Evolutionary conservation across 2,329 filamentous ascomycete species (phyloP).

Genomic region (Metarhizium sp.): DNA sequence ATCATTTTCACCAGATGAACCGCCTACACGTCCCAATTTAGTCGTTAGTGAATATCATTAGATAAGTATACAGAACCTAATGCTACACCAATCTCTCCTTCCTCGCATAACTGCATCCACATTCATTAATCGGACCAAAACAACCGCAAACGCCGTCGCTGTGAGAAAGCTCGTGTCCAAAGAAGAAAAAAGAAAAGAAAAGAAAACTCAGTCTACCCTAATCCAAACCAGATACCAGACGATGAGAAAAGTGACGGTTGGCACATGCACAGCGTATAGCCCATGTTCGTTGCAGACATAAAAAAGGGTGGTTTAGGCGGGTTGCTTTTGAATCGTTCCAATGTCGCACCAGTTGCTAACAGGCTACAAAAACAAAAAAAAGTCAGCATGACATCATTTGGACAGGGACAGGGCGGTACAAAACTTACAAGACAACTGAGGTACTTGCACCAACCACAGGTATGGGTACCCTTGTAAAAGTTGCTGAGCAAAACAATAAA

Average conservation of each 20-base stretch:
- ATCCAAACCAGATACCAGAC: neutral
- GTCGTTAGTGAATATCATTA: neutral
- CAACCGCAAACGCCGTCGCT: slow-evolving; percentile 22
- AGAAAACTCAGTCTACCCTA: neutral
- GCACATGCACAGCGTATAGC: neutral
- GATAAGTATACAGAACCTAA: neutral
- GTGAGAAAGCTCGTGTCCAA: slow-evolving; percentile 14
- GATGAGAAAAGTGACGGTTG: neutral
- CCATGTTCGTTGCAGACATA: neutral
- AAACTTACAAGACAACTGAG: slow-evolving; percentile 79
- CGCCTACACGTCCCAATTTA: no score
- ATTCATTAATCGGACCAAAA: neutral
- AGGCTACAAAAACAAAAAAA: slow-evolving; percentile 29
- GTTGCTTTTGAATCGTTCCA: slow-evolving; percentile 23
- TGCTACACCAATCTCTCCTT: neutral
- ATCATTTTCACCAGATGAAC: no score
- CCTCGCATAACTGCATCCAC: neutral
- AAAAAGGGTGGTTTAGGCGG: neutral
- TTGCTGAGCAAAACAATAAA: slow-evolving; percentile 85
- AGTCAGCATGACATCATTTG: neutral
- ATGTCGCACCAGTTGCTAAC: slow-evolving; percentile 60
- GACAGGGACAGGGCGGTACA: neutral
- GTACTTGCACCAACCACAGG: slow-evolving; percentile 90
- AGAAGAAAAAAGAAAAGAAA: neutral
- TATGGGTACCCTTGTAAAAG: slow-evolving; percentile 72